Base-by-base conservation (phyloP, 495 filamentous ascomycete species). In the Neurospora sp. region DNA sequence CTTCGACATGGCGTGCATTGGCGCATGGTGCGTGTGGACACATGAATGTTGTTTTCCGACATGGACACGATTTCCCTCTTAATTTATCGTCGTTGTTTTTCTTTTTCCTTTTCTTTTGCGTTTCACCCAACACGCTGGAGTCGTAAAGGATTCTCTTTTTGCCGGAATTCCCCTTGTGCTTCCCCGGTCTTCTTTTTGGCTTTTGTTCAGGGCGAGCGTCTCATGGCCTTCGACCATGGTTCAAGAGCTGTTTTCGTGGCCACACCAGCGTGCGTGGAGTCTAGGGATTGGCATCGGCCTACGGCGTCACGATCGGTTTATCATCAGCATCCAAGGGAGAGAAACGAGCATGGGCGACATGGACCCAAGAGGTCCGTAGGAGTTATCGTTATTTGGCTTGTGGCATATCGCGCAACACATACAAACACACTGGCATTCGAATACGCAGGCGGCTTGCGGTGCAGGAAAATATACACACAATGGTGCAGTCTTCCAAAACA, bases 221-320 rank as follows among this genome's bases (percentile, higher is more conserved):
- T 77, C 72, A 53, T 76, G 75, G 71, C 76, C 70, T 69, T 76
- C 72, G 61, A 72, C 74, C 68, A 73, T 45, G 71, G 73, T 78
- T 78, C 48, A 59, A 59, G 48, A 27, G 48, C 48, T 59, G 48
- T 59, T 59, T 59, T 59, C 48, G 20, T 59, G 48, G 48, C 48
- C 48, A 59, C 48, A 59, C 48, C 20, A 59, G 48, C 48, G 48
- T 59, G 48, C 48, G 48, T 59, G 48, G 48, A 59, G 48, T 59
- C 48, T 59, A 59, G 70, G 70, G 41, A 48, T 42, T 31, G 27
- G 27, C 38, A 71, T 68, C 31, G 70, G 70, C 40, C 70, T 65
- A 35, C 70, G 70, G 70, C 70, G 70, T 71, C 70, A 48, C 41
- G 40, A 35, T 71, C 31, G 41, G 69, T 70, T 71, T 71, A 61